Evolutionary conservation across 495 filamentous ascomycete genomes (phyloP).

Genomic region (Parmelia sp.): DNA sequence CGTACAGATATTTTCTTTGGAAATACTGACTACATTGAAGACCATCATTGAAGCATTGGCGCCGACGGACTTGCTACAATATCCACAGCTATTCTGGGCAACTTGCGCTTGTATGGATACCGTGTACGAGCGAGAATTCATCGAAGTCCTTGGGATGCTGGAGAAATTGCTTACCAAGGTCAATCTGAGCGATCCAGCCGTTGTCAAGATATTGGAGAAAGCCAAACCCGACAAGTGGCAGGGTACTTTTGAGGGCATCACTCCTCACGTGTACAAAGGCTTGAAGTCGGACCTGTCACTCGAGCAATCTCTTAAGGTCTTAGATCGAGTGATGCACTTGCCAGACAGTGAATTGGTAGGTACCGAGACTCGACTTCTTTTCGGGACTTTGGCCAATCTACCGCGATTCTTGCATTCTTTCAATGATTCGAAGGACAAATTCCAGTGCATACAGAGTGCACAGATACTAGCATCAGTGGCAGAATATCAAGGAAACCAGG

Average conservation of each 20-base stretch:
- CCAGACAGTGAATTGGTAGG: constrained; percentile 79
- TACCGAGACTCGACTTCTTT: constrained; percentile 71
- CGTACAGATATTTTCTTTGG: constrained; percentile 94
- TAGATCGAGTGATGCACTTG: constrained; percentile 71
- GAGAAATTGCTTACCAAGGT: constrained; percentile 78
- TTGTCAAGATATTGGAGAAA: constrained; percentile 64
- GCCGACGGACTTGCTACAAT: constrained; percentile 71
- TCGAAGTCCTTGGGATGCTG: constrained; percentile 87
- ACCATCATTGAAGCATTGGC: constrained; percentile 80
- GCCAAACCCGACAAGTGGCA: constrained; percentile 84
- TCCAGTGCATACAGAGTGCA: constrained; percentile 53
- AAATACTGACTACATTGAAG: constrained; percentile 89
- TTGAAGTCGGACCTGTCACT: constrained; percentile 79
- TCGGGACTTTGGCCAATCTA: constrained; percentile 78
- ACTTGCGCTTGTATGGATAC: constrained; percentile 93
- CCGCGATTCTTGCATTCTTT: constrained; percentile 80
- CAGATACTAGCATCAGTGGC: constrained; percentile 64
- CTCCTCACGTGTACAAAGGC: constrained; percentile 82
- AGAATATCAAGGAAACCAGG: constrained; percentile 55
- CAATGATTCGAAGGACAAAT: constrained; percentile 54
- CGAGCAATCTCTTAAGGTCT: constrained; percentile 63
- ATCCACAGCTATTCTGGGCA: constrained; percentile 95
- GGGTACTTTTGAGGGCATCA: constrained; percentile 78
- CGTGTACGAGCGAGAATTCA: constrained; percentile 89
- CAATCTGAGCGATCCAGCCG: constrained; percentile 64